Conservation (phyloP, 2,329 filamentous ascomycete genomes). For the Aspergillus floridensis region DNA sequence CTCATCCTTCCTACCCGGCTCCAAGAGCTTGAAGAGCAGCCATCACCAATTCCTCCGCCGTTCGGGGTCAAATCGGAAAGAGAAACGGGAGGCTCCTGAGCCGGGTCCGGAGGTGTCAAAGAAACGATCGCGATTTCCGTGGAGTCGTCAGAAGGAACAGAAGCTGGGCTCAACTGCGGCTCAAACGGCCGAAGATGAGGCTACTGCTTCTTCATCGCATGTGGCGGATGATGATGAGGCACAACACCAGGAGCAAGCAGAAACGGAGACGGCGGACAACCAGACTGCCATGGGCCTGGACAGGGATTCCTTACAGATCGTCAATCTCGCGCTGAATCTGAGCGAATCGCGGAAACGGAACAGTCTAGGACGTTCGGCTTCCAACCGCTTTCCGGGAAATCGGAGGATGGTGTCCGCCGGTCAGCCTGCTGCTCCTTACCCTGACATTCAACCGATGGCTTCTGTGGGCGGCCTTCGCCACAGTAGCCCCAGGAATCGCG, state of each 20-base stretch:
- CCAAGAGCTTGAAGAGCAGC: conserved; percentile 26
- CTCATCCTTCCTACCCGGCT: conserved; percentile 32
- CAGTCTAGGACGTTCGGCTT: conserved; percentile 55
- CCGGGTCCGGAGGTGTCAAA: conserved; percentile 28
- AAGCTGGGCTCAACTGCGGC: conserved; percentile 18
- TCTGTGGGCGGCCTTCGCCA: conserved; percentile 15
- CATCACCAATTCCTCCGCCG: conserved; percentile 23
- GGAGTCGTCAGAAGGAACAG: conserved; percentile 33
- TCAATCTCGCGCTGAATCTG: conserved; percentile 85
- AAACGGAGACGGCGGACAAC: conserved; percentile 5
- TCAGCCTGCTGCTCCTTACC: conserved; percentile 20
- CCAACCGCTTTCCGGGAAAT: conserved; percentile 47
- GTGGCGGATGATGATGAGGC: conserved; percentile 13
- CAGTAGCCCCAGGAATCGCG: conserved; percentile 16
- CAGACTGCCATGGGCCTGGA: conserved; percentile 49
- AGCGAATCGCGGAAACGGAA: conserved; percentile 71
- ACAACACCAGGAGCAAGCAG: conserved; percentile 14
- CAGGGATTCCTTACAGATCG: conserved; percentile 81
- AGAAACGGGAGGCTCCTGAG: conserved; percentile 43
- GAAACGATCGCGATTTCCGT: conserved; percentile 36
- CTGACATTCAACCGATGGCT: conserved; percentile 21
- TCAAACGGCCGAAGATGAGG: conserved; percentile 9
- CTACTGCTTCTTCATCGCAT: conserved; percentile 13
- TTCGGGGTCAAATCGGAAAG: conserved; percentile 32
- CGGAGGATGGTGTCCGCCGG: conserved; percentile 33